Percentiles rank a stretch among this genome's conserved stretches.
Evolutionary conservation across 139 green algal species (phyloP).

Genomic region (Edaphochlamys debaryana): DNA sequence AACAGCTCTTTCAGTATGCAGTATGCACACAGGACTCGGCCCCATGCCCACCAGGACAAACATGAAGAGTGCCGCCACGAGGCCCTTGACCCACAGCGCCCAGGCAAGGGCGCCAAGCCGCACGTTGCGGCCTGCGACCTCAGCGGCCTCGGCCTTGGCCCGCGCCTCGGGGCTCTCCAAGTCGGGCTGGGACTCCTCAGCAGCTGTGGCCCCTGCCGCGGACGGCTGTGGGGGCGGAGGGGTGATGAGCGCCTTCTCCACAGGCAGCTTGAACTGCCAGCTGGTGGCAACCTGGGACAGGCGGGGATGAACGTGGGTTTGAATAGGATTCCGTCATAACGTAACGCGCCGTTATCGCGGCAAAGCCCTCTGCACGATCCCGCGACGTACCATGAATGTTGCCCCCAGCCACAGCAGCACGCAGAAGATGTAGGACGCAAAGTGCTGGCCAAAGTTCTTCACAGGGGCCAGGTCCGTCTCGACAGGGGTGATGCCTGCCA

Average conservation of each 20-base stretch:
- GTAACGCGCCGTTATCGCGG: no score
- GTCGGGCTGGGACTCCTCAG: no score
- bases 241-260: no score
- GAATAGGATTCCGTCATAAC: no score
- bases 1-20: neutral
- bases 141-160: no score
- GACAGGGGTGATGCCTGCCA: neutral
- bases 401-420: constrained; percentile 42
- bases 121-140: neutral
- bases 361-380: no score
- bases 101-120: neutral
- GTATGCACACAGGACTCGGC: neutral
- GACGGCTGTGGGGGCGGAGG: no score
- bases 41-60: constrained; percentile 14
- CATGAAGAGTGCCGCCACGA: constrained; percentile 13
- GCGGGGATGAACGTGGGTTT: no score
- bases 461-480: constrained; percentile 29
- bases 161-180: no score
- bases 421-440: constrained; percentile 40
- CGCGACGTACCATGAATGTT: constrained; percentile 34
- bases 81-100: constrained; percentile 16
- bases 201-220: no score
- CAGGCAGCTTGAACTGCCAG: constrained; percentile 41
- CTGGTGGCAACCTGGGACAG: constrained; percentile 19
- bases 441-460: constrained; percentile 38